Conservation (phyloP, 495 filamentous ascomycete genomes). For the Penicillium paradoxum region DNA sequence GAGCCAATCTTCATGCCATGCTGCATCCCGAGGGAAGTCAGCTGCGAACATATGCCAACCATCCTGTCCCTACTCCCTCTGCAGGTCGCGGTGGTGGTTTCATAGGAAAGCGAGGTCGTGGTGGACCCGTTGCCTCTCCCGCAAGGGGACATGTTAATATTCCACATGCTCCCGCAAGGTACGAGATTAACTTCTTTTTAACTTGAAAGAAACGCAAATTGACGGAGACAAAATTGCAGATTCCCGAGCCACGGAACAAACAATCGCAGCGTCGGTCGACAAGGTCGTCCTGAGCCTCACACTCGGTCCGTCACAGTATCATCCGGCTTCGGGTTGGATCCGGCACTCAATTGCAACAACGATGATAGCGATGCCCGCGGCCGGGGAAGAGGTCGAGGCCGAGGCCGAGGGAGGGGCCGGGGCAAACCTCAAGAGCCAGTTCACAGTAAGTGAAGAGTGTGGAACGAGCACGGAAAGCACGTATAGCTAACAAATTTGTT, state of each 20-base stretch:
- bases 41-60: neutral
- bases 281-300: neutral
- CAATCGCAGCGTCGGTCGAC: too few species aligned
- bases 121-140: neutral
- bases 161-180: neutral
- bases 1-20: constrained; percentile 17
- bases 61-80: neutral
- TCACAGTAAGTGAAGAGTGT: neutral
- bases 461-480: neutral
- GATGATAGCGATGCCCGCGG: neutral
- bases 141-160: neutral
- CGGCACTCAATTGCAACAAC: constrained; percentile 23
- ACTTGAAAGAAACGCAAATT: neutral
- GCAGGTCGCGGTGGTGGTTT: constrained; percentile 19
- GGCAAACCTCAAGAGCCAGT: neutral
- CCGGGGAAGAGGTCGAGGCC: neutral
- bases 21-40: constrained; percentile 8
- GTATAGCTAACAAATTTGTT: neutral
- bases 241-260: neutral
- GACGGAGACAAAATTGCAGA: neutral
- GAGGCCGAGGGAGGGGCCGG: neutral
- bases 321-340: constrained; percentile 10
- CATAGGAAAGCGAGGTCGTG: constrained; percentile 14
- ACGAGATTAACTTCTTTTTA: neutral
- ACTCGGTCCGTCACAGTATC: neutral